These are phyloP conservation scores for Ephemerocybe angulata DNA, from an alignment of 768 basidiomycete genomes.

Conservation along the genomic window DNA sequence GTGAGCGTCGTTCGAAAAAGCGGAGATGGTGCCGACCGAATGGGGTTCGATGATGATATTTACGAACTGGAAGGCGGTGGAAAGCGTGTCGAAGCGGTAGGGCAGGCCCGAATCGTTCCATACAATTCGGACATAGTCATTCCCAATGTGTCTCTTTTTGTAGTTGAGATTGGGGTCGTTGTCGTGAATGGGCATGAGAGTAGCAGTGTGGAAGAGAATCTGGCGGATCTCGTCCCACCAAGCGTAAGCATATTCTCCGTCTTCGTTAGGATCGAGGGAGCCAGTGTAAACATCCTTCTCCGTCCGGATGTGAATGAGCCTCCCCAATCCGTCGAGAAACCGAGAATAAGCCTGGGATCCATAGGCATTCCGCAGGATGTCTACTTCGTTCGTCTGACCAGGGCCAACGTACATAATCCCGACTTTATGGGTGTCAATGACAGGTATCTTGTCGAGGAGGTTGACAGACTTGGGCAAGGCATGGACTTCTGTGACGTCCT, in stretches of 20 bases:
- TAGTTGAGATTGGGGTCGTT: slow-evolving; percentile 68
- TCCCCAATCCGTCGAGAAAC: slow-evolving; percentile 86
- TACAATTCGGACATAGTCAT: slow-evolving; percentile 92
- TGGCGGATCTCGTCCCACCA: slow-evolving; percentile 99
- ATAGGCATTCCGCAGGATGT: slow-evolving; percentile 86
- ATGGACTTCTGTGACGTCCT: slow-evolving; percentile 18
- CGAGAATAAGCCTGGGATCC: slow-evolving; percentile 94
- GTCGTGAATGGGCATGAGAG: slow-evolving; percentile 85
- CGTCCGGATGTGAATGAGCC: slow-evolving; percentile 82
- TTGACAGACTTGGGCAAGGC: slow-evolving; percentile 56
- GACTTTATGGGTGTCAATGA: slow-evolving; percentile 96
- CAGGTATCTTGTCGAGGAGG: slow-evolving; percentile 78
- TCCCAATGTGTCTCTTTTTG: slow-evolving; percentile 96
- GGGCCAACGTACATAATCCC: slow-evolving; percentile 95
- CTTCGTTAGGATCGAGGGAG: slow-evolving; percentile 84
- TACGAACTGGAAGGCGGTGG: slow-evolving; percentile 93
- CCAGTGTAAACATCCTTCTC: slow-evolving; percentile 93
- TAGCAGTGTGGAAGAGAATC: slow-evolving; percentile 92
- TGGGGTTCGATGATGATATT: slow-evolving; percentile 97
- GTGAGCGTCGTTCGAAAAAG: slow-evolving; percentile 78
- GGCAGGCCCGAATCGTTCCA: slow-evolving; percentile 95
- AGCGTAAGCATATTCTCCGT: slow-evolving; percentile 95
- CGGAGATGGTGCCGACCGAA: slow-evolving; percentile 77
- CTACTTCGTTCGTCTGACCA: slow-evolving; percentile 77
- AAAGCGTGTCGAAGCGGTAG: slow-evolving; percentile 88